These are phyloP conservation scores for Saxophila tyrrhenica DNA, from an alignment of 495 filamentous ascomycete species.

Conservation along the genomic window DNA sequence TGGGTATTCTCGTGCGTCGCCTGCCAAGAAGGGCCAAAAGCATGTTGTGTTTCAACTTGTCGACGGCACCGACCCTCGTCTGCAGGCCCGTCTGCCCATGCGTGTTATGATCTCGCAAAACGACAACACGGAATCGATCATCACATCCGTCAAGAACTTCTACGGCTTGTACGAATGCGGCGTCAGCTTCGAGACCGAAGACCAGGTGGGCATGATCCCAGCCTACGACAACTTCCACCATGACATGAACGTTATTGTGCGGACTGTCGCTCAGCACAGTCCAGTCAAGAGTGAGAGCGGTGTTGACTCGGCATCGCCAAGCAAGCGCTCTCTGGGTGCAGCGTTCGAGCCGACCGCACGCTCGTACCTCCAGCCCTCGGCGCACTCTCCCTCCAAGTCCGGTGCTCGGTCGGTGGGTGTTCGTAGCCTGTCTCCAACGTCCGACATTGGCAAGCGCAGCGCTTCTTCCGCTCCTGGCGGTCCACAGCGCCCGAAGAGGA, in stretches of 20 bases:
- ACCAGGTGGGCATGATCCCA: slow-evolving; percentile 80
- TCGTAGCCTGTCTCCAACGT: slow-evolving; percentile 73
- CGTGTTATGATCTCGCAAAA: slow-evolving; percentile 84
- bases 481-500: slow-evolving; percentile 55
- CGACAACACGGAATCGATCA: slow-evolving; percentile 91
- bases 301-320: slow-evolving; percentile 25
- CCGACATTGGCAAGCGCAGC: slow-evolving; percentile 63
- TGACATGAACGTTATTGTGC: slow-evolving; percentile 81
- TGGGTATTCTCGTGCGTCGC: slow-evolving; percentile 25
- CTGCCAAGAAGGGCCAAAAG: slow-evolving; percentile 40
- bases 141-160: slow-evolving; percentile 94
- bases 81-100: slow-evolving; percentile 72
- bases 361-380: slow-evolving; percentile 40
- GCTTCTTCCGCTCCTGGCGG: slow-evolving; percentile 48
- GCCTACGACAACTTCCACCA: slow-evolving; percentile 87
- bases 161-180: slow-evolving; percentile 81
- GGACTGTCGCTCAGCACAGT: slow-evolving; percentile 54
- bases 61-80: slow-evolving; percentile 58
- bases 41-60: slow-evolving; percentile 78
- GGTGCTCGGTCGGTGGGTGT: slow-evolving; percentile 55
- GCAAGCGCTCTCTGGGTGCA: slow-evolving; percentile 26
- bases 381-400: slow-evolving; percentile 51
- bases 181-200: slow-evolving; percentile 81
- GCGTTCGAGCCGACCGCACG: slow-evolving; percentile 30
- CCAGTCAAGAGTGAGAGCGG: slow-evolving; percentile 9